A percentile compares a stretch with the other conserved stretches of the same genome.
Conservation (phyloP, 805 yeast genomes). For the Maudiozyma pseudohumilis region DNA sequence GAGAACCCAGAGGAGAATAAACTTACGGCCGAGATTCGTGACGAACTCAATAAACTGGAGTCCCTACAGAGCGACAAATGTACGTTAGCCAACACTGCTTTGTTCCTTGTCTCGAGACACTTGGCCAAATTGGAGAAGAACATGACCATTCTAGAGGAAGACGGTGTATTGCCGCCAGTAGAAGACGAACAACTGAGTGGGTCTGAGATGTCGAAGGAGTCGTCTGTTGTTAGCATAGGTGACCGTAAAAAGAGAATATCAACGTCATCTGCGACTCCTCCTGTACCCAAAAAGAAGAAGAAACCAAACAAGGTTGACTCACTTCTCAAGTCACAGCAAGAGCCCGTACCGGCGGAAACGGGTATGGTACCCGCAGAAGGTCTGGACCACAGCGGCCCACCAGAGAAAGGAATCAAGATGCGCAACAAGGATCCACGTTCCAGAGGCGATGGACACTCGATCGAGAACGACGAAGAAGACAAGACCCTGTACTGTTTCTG, state of each 20-base stretch:
- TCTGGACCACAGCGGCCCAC: neutral
- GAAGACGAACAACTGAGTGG: slow-evolving; percentile 31
- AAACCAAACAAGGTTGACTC: too few relatives aligned
- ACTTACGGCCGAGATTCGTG: slow-evolving; percentile 53
- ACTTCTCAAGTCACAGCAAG: too few relatives aligned
- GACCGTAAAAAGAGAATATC: slow-evolving; percentile 17
- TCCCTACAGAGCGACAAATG: slow-evolving; percentile 70
- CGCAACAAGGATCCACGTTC: neutral
- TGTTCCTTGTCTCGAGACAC: slow-evolving; percentile 69
- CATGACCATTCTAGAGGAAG: slow-evolving; percentile 63
- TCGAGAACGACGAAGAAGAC: slow-evolving; percentile 44
- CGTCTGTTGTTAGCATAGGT: slow-evolving; percentile 15
- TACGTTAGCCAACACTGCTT: slow-evolving; percentile 70
- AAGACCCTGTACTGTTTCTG: slow-evolving; percentile 79
- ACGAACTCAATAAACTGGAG: slow-evolving; percentile 52
- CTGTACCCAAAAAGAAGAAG: slow-evolving; percentile 16
- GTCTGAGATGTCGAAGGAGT: slow-evolving; percentile 25
- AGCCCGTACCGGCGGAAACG: too few relatives aligned
- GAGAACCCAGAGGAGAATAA: slow-evolving; percentile 75
- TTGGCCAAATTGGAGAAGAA: slow-evolving; percentile 63
- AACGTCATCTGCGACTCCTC: slow-evolving; percentile 9
- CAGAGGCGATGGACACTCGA: slow-evolving; percentile 26
- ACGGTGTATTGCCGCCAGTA: slow-evolving; percentile 63
- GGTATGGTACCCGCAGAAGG: too few relatives aligned
- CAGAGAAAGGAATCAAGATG: neutral